Base-by-base conservation (phyloP, 371 early-diverging fungal genomes). In the Mucor racemosus region DNA sequence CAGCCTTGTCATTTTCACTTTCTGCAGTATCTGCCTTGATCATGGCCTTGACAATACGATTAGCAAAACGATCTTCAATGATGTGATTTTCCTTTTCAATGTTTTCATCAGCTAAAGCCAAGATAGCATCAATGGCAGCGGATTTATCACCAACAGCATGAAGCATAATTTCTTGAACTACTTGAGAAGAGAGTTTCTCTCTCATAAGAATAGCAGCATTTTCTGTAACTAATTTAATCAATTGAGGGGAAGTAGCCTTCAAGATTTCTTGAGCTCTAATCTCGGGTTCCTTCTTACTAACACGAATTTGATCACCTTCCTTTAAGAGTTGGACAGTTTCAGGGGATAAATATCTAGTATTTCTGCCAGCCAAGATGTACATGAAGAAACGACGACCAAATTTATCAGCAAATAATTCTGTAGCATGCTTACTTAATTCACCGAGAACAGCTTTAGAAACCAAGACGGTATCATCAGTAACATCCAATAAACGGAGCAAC, bases 381-480 rank as follows among this genome's bases (percentile, higher is more conserved):
- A 91, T 76, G 60, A 91, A 81, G 53, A 90, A 85, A 64, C 93
- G 90, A 53, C 92, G 88, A 21, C 90, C 93, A 73, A 80, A 90
- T 73, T 90, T 90, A 76, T 93, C 85, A 36, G 84, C 80, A 55
- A 89, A 76, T 54, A 94, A 73, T 40, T 86, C 84, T 34, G 75
- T 75, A 64, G 88, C 76, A 70, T 81, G 76, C 70, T 90, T 88
- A 67, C 76, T 68, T 42, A 86, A 76, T 77, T 85, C 93, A 41
- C 81, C 78, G 54, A 97, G 62, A 57, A 97, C 83, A 19, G 89
- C 79, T 75, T 95, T 96, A 62, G 77, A 74, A 55, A 94, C 79
- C 53, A 95, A 76, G n/a, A 95, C 95, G 11, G 97, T 98, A 82
- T 98, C 98, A 79, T 98, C 98, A 39, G 95, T 88, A 44, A 90